Percentiles rank a stretch among this genome's conserved stretches.
phyloP scores from a whole-genome alignment of 306 rosid genomes.

The peach (Prunus persica) region Prunus_persica_NCBIv2 NC_034012.1:13155501-13156000 shows the following conservation, averaged over 20 bases:
- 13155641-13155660: slow-evolving; percentile 4
- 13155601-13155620: neutral
- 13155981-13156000: too few species aligned
- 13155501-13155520: slow-evolving; percentile 92
- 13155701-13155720: neutral
- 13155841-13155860: too few species aligned
- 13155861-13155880: too few species aligned
- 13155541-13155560: slow-evolving; percentile 42
- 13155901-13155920: too few species aligned
- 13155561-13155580: slow-evolving; percentile 7
- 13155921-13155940: too few species aligned
- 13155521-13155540: slow-evolving; percentile 55
- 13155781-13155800: neutral
- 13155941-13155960: too few species aligned
- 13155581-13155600: neutral
- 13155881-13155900: too few species aligned
- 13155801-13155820: neutral
- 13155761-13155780: neutral
- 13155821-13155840: neutral
- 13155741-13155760: neutral
- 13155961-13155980: too few species aligned
- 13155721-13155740: neutral
- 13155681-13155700: neutral
- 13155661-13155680: slow-evolving; percentile 14
- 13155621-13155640: neutral